Percentiles rank a stretch among this genome's conserved stretches.
These are phyloP conservation scores for Pestalotiopsis sp. DNA, from an alignment of 2,329 filamentous ascomycete genomes.

Conservation along the genomic window DNA sequence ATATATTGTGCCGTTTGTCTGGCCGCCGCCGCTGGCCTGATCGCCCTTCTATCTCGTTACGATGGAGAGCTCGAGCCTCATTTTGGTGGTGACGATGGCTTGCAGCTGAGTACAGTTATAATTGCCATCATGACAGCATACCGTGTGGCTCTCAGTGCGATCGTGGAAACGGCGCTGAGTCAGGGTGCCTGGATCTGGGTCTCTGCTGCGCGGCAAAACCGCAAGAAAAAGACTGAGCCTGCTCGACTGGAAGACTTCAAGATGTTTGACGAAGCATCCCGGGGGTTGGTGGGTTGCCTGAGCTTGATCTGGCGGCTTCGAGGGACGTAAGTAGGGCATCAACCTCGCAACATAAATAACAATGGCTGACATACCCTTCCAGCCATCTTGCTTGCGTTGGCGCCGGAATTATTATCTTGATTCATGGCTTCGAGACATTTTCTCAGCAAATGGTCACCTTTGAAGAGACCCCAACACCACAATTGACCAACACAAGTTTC, in stretches of 20 bases:
- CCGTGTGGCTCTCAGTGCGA: constrained; percentile 36
- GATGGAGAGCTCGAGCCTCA: constrained; percentile 33
- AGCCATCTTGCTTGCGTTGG: constrained; percentile 42
- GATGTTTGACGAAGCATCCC: no score
- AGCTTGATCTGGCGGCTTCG: constrained; percentile 13
- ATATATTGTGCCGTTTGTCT: constrained; percentile 33
- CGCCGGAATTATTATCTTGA: constrained; percentile 36
- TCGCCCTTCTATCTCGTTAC: constrained; percentile 31
- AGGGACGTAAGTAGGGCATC: constrained; percentile 29
- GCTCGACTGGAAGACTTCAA: no score
- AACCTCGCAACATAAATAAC: not conserved
- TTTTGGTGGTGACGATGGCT: constrained; percentile 21
- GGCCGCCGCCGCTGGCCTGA: constrained; percentile 27
- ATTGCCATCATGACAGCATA: constrained; percentile 40
- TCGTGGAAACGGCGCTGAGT: constrained; percentile 38
- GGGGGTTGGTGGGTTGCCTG: no score
- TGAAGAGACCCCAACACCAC: constrained; percentile 27
- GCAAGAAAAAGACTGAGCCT: constrained; percentile 18
- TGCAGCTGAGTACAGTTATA: constrained; percentile 37
- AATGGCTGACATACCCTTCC: constrained; percentile 3
- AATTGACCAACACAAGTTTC: constrained; percentile 20
- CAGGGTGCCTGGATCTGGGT: constrained; percentile 33
- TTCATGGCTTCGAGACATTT: constrained; percentile 41
- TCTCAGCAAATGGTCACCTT: constrained; percentile 41
- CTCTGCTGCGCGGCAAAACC: no score